These are phyloP conservation scores for Arthroderma sp. DNA, from an alignment of 2,329 filamentous ascomycete species.

Conservation along the genomic window DNA sequence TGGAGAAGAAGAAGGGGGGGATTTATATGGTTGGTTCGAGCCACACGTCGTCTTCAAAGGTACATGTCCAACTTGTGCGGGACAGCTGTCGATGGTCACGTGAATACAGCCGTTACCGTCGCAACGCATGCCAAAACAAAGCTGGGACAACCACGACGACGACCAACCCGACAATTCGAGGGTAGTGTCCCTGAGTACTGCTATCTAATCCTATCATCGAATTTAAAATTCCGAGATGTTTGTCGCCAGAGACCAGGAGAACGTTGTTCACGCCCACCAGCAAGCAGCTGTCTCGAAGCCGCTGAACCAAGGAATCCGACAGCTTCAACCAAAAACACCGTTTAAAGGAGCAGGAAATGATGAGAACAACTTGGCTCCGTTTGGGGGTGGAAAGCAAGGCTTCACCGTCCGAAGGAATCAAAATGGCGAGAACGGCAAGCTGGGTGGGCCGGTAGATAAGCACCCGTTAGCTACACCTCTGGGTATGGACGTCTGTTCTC, in stretches of 20 bases:
- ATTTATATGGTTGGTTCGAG: too few species aligned
- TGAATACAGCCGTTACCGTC: background rate
- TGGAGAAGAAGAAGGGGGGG: background rate
- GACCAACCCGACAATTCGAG: background rate
- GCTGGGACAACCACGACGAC: background rate
- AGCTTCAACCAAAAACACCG: slow-evolving; percentile 62
- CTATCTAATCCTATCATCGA: background rate
- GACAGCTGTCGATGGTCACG: slow-evolving; percentile 1
- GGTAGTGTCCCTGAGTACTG: background rate
- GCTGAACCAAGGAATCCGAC: slow-evolving; percentile 50
- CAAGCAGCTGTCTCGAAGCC: slow-evolving; percentile 58
- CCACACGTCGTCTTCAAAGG: too few species aligned
- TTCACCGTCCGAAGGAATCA: background rate
- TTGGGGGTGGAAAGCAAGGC: slow-evolving; percentile 39
- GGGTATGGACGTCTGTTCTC: slow-evolving; percentile 40
- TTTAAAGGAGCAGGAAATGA: slow-evolving; percentile 66
- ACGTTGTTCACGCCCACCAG: slow-evolving; percentile 64
- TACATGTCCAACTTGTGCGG: background rate
- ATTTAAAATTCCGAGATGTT: slow-evolving; percentile 43
- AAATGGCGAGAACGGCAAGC: background rate
- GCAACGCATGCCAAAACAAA: background rate
- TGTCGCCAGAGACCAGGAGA: slow-evolving; percentile 75
- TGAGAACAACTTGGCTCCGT: slow-evolving; percentile 57
- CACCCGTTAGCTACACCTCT: slow-evolving; percentile 66
- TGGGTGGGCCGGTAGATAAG: slow-evolving; percentile 32